These are phyloP conservation scores for Cicer chorassanicum DNA, from an alignment of 306 rosid species.

Conservation along the genomic window DNA sequence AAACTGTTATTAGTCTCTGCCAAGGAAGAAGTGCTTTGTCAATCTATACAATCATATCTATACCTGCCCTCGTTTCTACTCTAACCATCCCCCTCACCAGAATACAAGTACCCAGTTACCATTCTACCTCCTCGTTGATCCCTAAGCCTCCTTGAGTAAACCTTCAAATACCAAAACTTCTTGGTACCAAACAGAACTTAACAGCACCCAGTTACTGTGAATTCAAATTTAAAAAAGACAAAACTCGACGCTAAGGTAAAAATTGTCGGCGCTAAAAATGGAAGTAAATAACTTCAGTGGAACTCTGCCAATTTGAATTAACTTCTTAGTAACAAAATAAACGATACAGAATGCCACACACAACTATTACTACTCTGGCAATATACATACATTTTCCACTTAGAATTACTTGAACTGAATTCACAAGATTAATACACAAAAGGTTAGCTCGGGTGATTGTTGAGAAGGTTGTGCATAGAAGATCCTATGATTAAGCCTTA, in stretches of 20 bases:
- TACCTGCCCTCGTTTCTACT: not conserved
- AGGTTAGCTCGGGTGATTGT: not conserved
- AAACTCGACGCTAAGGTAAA: not conserved
- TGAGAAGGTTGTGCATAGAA: not conserved
- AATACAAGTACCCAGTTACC: not conserved
- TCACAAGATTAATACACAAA: conserved; percentile 16
- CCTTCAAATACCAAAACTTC: not conserved
- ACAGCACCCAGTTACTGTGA: conserved; percentile 7
- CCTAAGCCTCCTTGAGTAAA: not conserved
- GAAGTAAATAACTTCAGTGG: conserved; percentile 31
- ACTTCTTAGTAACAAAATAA: conserved; percentile 13
- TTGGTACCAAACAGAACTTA: not conserved
- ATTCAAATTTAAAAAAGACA: not conserved
- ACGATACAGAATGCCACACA: conserved; percentile 16
- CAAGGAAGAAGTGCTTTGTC: not conserved
- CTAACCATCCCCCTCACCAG: not conserved
- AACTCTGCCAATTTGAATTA: conserved; percentile 29
- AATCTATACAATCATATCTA: not conserved
- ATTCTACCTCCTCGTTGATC: not conserved
- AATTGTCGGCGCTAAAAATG: not conserved
- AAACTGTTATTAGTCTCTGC: conserved; percentile 4
- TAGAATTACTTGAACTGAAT: conserved; percentile 26
- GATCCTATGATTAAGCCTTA: conserved; percentile 17
- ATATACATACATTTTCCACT: conserved; percentile 11
- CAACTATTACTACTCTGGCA: not conserved